Percentiles rank a stretch among this genome's conserved stretches.
Conservation (phyloP, 129 eudicot genomes). For the Ambrosia artemisiifolia region DNA sequence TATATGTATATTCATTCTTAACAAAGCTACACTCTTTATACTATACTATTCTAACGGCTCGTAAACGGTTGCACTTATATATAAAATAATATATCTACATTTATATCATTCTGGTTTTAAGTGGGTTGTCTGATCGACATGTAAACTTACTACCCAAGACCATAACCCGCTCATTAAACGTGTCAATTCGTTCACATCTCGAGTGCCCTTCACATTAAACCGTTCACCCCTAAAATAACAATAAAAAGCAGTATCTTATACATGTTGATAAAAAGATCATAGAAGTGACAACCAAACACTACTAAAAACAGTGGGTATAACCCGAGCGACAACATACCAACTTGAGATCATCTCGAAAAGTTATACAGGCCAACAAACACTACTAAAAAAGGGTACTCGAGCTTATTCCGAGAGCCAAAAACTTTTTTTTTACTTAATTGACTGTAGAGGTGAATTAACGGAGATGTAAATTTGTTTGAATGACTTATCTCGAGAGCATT, state of each 20-base stretch:
- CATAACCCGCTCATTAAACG: not conserved
- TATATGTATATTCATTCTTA: slow-evolving; percentile 16
- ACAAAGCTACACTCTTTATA: slow-evolving; percentile 10
- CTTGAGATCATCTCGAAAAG: too few relatives aligned
- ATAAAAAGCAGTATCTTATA: not conserved
- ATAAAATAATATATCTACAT: not conserved
- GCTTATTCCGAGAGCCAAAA: too few relatives aligned
- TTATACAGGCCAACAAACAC: too few relatives aligned
- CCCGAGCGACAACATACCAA: too few relatives aligned
- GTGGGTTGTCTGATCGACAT: not conserved
- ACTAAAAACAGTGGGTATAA: not conserved
- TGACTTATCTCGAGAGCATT: too few relatives aligned
- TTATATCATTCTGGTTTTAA: not conserved
- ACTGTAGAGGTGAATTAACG: too few relatives aligned
- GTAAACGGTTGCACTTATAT: too few relatives aligned
- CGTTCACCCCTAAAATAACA: not conserved
- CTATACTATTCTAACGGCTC: not conserved
- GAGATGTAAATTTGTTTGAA: too few relatives aligned
- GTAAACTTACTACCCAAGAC: not conserved
- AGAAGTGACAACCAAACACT: not conserved
- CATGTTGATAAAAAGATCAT: not conserved
- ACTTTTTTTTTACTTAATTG: too few relatives aligned
- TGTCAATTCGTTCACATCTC: not conserved
- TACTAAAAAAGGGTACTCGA: too few relatives aligned
- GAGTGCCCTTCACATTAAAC: too few relatives aligned